Base-by-base conservation (phyloP, 495 filamentous ascomycete genomes). In the Beverwykella pulmonaria region DNA sequence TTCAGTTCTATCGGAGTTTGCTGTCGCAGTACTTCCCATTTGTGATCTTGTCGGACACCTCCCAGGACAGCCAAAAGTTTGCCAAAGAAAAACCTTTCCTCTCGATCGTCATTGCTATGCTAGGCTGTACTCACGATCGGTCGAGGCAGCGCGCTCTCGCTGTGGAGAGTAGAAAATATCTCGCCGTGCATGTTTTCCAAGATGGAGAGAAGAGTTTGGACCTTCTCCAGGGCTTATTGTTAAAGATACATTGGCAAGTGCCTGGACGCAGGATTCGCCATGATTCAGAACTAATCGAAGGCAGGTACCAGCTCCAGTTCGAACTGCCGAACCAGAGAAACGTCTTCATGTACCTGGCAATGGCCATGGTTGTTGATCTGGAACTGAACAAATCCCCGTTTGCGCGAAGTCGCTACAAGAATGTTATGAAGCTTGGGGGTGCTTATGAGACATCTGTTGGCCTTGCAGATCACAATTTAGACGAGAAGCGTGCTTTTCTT, bases 351-450 rank as follows among this genome's bases (percentile, higher is more conserved):
- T 53, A 65, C 34, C 39, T 65, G 2, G 52, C 53, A 12, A 65
- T 65, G 61, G 22, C 36, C 14, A 39, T 65, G 61, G 61, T 58
- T 19, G 61, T 65, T 15, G 61, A 65, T 39, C 52, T 65, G 9
- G 41, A 52, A 27, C 29, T 65, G 1, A 65, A 58, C 53, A 65
- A 65, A 44, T 58, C 61, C 1, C 52, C 61, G 10, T 58, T 58
- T 17, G 12, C 36, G 4, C 36, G 61, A 25, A 58, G 27, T 30
- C 52, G 53, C 9, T 17, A 56, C 2, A 57, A 41, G 44, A 57
- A 29, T 23, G 10, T 27, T 27, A 10, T 25, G 6, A 49, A 65
- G 0, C 25, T 27, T 0, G 53, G 52, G 25, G 44, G 41, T 34
- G 23, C 36, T 4, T 65, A 47, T 25, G 61, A 65, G 9, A 39